Base-by-base conservation (phyloP, 768 basidiomycete species). In the Pulveroboletus sp. region DNA sequence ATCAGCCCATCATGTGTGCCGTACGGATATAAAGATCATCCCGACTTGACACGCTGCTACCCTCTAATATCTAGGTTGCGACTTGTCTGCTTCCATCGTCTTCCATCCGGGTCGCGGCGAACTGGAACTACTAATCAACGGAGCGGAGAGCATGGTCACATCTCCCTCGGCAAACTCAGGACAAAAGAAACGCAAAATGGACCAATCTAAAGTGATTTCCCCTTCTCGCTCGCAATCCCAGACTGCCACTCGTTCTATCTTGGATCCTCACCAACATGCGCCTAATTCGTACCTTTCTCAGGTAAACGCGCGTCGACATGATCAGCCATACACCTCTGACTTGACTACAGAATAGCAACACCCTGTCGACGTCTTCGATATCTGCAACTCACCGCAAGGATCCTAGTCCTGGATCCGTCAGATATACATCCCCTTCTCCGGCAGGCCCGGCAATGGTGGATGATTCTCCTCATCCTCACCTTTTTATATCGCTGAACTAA, bases 181-280 rank as follows among this genome's bases (percentile, higher is more conserved):
- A 19, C 51, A 44, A 26, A 64, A 54, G 49, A 51, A 38, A 42
- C 24, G 24, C 43, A 61, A 58, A 43, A 34, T 13, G 47, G 30
- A 31, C 53, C 56, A 59, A 13, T 40, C 31, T 20, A 44, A 53
- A 39, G 34, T n/a, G 6, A 22, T 47, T 9, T 45, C 52, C 9
- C 47, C n/a, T 27, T 29, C 49, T 17, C 53, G 41, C 24, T 29
- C 46, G 26, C 20, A 23, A 14, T 43, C 55, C 17, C 51, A 54
- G 34, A 38, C 44, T 41, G 17, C 51, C 36, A 16, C 16, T 4
- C 42, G 24, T 49, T 51, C 54, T 19, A 29, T 14, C 22, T 37
- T 30, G 49, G 55, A 49, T 55, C 30, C 51, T 51, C 62, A 49
- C 26, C 55, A 51, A 45, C 49, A 50, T 30, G 26, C 58, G 20